phyloP scores from a whole-genome alignment of 2,329 filamentous ascomycete species.

The Rutstroemia sp. region DNA sequence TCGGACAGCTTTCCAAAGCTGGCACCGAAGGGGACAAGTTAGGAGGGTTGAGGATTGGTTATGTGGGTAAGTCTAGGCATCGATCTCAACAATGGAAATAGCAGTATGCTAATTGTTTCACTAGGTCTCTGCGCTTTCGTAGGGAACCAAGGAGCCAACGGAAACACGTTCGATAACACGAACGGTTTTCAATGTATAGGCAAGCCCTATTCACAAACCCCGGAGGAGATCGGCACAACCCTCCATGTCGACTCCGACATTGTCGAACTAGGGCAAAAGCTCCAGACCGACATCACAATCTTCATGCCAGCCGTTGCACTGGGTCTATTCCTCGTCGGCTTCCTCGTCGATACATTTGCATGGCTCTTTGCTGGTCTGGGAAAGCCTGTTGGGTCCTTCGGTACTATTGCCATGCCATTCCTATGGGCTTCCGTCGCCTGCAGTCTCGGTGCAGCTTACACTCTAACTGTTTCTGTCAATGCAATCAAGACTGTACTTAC shows the following conservation, averaged over 20 bases:
- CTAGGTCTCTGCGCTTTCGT: conserved; percentile 5
- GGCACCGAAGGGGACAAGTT: background rate
- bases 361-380: conserved; percentile 4
- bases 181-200: conserved; percentile 5
- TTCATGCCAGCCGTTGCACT: background rate
- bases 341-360: background rate
- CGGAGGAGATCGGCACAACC: background rate
- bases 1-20: background rate
- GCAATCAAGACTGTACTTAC: conserved; percentile 1
- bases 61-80: background rate
- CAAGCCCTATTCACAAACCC: background rate
- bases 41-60: conserved; percentile 2
- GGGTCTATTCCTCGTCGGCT: background rate
- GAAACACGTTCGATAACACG: conserved; percentile 4
- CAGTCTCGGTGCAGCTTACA: conserved; percentile 1
- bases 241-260: conserved; percentile 2
- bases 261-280: background rate
- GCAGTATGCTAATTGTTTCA: background rate
- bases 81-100: background rate
- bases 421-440: background rate
- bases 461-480: conserved; percentile 1
- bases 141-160: conserved; percentile 2
- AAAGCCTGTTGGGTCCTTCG: background rate
- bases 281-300: conserved; percentile 5
- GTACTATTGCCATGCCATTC: conserved; percentile 1